phyloP scores from a whole-genome alignment of 1,284 basidiomycete genomes.

The Heterobasidion irregulare region DNA sequence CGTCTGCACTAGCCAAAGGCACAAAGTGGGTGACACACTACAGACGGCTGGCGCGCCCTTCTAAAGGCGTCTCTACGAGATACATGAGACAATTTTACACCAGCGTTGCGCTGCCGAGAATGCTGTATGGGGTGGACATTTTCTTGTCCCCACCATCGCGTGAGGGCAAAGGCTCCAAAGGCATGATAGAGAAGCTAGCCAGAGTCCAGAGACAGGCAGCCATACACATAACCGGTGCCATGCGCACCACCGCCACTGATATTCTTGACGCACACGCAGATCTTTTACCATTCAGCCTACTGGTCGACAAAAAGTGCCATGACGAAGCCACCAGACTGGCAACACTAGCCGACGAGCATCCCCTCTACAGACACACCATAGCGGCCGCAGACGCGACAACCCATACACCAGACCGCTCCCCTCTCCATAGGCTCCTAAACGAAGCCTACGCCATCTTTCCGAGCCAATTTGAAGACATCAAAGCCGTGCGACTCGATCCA shows the following conservation, averaged over 20 bases:
- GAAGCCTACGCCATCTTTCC: neutral
- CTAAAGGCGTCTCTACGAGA: no score
- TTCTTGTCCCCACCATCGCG: neutral
- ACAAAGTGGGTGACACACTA: no score
- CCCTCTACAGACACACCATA: neutral
- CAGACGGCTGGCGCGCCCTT: no score
- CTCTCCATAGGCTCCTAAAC: neutral
- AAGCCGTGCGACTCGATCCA: neutral
- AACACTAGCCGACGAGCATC: neutral
- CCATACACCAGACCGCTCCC: neutral
- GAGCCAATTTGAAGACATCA: neutral
- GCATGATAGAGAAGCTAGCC: conserved; percentile 8
- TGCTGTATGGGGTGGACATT: neutral
- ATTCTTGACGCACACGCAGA: conserved; percentile 22
- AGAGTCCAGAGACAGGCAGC: conserved; percentile 24
- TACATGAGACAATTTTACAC: no score
- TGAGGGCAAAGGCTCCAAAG: neutral
- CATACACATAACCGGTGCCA: conserved; percentile 23
- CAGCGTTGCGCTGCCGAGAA: neutral
- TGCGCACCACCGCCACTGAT: conserved; percentile 23
- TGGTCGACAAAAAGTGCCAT: conserved; percentile 13
- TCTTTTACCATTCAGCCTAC: conserved; percentile 21
- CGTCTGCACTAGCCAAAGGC: no score
- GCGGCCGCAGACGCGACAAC: neutral
- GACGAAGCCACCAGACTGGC: neutral